Evolutionary conservation across 169 alveolate species (phyloP), one percentile per base, ranked within the genome.

Genomic region (Eimeria acervulina): DNA sequence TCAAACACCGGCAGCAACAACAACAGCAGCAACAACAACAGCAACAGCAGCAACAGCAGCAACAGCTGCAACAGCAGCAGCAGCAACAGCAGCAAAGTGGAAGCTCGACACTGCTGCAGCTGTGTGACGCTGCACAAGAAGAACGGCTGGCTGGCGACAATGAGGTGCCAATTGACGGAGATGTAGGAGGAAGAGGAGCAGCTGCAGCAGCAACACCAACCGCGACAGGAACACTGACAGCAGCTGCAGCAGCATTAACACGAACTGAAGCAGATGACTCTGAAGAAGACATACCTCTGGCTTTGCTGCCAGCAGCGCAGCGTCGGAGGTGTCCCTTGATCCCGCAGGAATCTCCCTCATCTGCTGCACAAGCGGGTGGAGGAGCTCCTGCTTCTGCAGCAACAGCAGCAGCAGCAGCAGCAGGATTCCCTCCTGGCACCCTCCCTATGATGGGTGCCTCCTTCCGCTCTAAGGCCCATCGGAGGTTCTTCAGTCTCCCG

Each of bases 11-110:
- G 52, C 94, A 87, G 42, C 83, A 87, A 40, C 83, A 63, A 31
- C 66, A 83, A n/a, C 91, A 83, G 42, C 74, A 44, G 91, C 91
- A 83, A 74, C 91, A 52, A 4, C 74, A 87, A 40, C 83, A 63
- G 52, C 66, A 83, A n/a, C 91, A 83, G 42, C 74, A 44, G 91
- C 91, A 83, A 74, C 91, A 52, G 1, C 74, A 44, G 44, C 72
- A 47, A 51, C 91, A 44, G 47, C 91, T n/a, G 74, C 72, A 47
- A 44, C 91, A 83, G 38, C 91, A 47, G 33, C 51, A 21, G 74
- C 91, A 44, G 23, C 91, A 51, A 63, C 61, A 31, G 47, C 61
- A 42, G 47, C 68, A 59, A 59, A 59, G 19, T 63, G 51, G 89
- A 19, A 13, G 74, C 23, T 38, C 47, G 23, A 21, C 72, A 5